phyloP scores from a whole-genome alignment of 805 yeast genomes.

The Candida easanensis region DNA sequence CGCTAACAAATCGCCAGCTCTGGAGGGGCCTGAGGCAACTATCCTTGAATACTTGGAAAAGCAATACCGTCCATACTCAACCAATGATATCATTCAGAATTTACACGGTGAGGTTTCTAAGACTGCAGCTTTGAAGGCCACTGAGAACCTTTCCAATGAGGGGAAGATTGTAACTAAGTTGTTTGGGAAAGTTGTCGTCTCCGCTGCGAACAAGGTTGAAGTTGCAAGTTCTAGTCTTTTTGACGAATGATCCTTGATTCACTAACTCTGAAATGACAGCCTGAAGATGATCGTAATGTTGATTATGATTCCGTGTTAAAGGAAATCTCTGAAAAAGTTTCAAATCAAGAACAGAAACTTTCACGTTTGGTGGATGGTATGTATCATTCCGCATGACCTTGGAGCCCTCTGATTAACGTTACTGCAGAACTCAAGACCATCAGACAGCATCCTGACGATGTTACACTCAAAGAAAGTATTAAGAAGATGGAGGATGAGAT shows the following conservation, averaged over 20 bases:
- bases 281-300: neutral
- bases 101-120: constrained; percentile 40
- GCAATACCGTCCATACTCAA: constrained; percentile 48
- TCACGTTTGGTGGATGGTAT: neutral
- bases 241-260: no score
- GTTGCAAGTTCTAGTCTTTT: constrained; percentile 7
- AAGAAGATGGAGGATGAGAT: constrained; percentile 6
- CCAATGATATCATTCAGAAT: constrained; percentile 44
- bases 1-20: constrained; percentile 1
- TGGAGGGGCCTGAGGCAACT: constrained; percentile 31
- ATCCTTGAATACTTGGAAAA: constrained; percentile 37
- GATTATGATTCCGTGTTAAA: constrained; percentile 3
- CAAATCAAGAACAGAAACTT: constrained; percentile 3
- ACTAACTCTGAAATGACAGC: neutral
- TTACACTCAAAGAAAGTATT: constrained; percentile 4
- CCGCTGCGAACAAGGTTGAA: constrained; percentile 38
- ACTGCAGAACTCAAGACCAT: constrained; percentile 6
- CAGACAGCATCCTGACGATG: constrained; percentile 19
- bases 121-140: constrained; percentile 31
- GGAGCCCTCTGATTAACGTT: constrained; percentile 1
- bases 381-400: neutral
- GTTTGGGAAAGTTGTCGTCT: constrained; percentile 44
- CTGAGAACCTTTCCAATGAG: constrained; percentile 35
- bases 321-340: constrained; percentile 2
- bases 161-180: constrained; percentile 36